These are phyloP conservation scores for Gryganskiella cystojenkinii DNA, from an alignment of 192 early-diverging fungal genomes.

Conservation along the genomic window DNA sequence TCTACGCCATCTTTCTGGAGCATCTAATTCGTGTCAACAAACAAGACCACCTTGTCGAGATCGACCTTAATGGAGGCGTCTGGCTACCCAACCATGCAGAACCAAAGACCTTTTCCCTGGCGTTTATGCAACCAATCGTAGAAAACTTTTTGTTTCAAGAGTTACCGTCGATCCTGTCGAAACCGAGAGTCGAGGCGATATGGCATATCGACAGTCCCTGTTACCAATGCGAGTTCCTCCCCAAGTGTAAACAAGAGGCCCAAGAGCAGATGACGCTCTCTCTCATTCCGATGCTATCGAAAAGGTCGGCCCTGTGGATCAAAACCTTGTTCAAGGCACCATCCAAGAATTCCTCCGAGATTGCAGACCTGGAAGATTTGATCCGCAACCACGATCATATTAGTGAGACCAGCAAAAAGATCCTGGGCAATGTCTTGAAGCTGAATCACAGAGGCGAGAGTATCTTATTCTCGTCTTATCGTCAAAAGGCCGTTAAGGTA, in stretches of 20 bases:
- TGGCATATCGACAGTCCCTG: constrained; percentile 50
- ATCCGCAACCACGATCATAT: neutral
- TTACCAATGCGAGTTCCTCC: constrained; percentile 42
- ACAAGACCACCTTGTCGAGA: constrained; percentile 25
- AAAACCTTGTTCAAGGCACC: constrained; percentile 14
- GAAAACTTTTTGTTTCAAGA: constrained; percentile 37
- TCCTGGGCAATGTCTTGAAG: constrained; percentile 7
- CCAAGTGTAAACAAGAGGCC: constrained; percentile 25
- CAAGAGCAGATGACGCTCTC: constrained; percentile 27
- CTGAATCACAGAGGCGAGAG: constrained; percentile 6
- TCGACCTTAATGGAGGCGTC: constrained; percentile 28
- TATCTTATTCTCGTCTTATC: constrained; percentile 12
- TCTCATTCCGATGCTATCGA: constrained; percentile 31
- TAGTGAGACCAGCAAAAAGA: neutral
- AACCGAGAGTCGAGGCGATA: constrained; percentile 6
- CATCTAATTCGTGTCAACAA: constrained; percentile 39
- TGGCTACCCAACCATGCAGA: constrained; percentile 33
- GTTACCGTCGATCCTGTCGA: constrained; percentile 25
- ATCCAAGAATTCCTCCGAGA: constrained; percentile 6
- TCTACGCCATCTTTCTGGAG: constrained; percentile 44
- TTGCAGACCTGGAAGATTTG: constrained; percentile 40
- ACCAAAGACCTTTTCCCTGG: constrained; percentile 28
- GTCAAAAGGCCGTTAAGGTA: constrained; percentile 8
- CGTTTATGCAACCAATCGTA: constrained; percentile 41
- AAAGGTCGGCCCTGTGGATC: constrained; percentile 31